phyloP scores from a whole-genome alignment of 306 rosid species.

The Prunus dulcis region DNA sequence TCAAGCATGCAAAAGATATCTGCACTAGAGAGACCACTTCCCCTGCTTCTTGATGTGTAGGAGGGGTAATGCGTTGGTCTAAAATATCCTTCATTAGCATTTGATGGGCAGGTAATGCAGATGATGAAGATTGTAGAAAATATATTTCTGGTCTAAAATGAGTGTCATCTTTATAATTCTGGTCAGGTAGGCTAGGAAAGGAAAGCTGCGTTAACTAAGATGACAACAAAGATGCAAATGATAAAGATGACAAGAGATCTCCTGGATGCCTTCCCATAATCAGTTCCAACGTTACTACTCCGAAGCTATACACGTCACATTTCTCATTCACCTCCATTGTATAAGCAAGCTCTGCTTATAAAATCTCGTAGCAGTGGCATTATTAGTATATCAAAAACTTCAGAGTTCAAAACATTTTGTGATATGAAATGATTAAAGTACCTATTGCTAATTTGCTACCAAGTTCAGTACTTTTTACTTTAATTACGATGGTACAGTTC shows the following conservation, averaged over 20 bases:
- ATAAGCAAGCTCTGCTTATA: too few species aligned
- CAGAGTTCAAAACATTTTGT: too few species aligned
- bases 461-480: too few species aligned
- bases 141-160: too few species aligned
- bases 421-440: too few species aligned
- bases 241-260: neutral
- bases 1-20: neutral
- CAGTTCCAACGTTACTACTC: constrained; percentile 18
- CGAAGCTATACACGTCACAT: constrained; percentile 15
- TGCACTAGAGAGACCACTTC: constrained; percentile 1
- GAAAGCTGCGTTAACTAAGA: neutral
- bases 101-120: neutral
- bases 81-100: neutral
- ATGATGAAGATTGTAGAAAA: neutral
- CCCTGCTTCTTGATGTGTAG: neutral
- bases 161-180: too few species aligned
- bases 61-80: constrained; percentile 10
- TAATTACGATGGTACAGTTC: too few species aligned
- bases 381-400: too few species aligned
- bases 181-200: too few species aligned
- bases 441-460: too few species aligned
- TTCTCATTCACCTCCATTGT: neutral
- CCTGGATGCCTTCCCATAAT: constrained; percentile 15
- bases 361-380: too few species aligned
- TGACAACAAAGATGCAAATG: neutral